Conservation (phyloP, 495 filamentous ascomycete genomes). For the Trichodelitschia bisporula region DNA sequence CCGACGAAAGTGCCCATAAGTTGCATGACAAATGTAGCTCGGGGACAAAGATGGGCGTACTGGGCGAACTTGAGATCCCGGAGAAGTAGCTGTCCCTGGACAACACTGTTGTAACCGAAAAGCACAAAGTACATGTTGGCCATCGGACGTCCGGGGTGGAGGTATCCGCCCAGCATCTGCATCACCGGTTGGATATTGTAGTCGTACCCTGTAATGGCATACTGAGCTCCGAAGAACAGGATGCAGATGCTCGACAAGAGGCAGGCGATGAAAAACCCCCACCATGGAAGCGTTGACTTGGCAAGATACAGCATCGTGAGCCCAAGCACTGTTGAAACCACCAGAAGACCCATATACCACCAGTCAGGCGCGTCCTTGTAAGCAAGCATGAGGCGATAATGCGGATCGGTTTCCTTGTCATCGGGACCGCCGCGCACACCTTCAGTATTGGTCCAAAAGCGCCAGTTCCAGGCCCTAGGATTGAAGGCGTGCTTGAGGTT, state of each 20-base stretch:
- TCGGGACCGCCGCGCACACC: too few species aligned
- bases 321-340: conserved; percentile 23
- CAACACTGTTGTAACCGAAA: conserved; percentile 19
- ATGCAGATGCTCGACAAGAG: conserved; percentile 15
- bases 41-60: conserved; percentile 15
- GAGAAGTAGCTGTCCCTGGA: conserved; percentile 14
- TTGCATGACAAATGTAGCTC: conserved; percentile 20
- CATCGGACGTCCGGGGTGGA: conserved; percentile 21
- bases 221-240: conserved; percentile 16
- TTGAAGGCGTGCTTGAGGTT: conserved; percentile 7
- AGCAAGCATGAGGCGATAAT: conserved; percentile 20
- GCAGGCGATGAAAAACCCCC: conserved; percentile 28
- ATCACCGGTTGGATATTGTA: conserved; percentile 14
- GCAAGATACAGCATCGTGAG: conserved; percentile 21
- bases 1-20: conserved; percentile 23
- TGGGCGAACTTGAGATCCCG: conserved; percentile 21
- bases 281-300: conserved; percentile 23
- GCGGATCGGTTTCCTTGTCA: conserved; percentile 17
- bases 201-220: conserved; percentile 19
- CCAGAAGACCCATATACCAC: conserved; percentile 26
- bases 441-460: conserved; percentile 13
- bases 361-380: conserved; percentile 29
- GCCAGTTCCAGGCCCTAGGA: conserved; percentile 4
- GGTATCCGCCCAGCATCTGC: conserved; percentile 18
- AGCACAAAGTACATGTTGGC: conserved; percentile 18